These are phyloP conservation scores for Zea luxurians DNA, from an alignment of 176 grass and related monocot species.

Conservation along the genomic window DNA sequence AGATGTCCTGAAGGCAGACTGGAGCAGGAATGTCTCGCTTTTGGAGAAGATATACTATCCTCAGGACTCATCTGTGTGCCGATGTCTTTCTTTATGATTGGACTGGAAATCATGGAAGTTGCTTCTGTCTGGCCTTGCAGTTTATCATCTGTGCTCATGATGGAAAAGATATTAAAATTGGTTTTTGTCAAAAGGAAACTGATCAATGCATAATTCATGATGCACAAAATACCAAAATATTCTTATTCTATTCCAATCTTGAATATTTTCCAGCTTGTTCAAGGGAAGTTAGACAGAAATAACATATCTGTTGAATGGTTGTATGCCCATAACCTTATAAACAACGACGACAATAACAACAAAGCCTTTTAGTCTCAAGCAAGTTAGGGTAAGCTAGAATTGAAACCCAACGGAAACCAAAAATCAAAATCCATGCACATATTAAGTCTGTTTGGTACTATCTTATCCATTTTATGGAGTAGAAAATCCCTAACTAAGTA, in stretches of 20 bases:
- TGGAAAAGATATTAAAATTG: slow-evolving; percentile 31
- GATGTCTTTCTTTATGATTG: slow-evolving; percentile 74
- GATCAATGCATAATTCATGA: neutral
- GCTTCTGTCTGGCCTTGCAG: slow-evolving; percentile 46
- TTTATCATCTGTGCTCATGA: slow-evolving; percentile 60
- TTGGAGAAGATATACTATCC: slow-evolving; percentile 73
- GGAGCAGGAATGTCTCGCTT: slow-evolving; percentile 63
- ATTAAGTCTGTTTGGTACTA: too few species aligned
- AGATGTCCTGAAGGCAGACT: slow-evolving; percentile 53
- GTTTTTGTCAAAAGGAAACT: neutral
- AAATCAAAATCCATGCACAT: too few species aligned
- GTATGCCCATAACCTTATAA: neutral
- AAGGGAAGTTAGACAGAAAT: neutral
- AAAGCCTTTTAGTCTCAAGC: too few species aligned
- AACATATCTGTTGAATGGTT: neutral
- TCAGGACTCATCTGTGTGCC: slow-evolving; percentile 94
- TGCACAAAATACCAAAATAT: neutral
- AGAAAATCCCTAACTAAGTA: too few species aligned
- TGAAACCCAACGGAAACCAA: too few species aligned
- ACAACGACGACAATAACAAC: too few species aligned
- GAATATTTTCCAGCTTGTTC: neutral
- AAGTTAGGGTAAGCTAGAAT: too few species aligned
- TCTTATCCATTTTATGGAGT: too few species aligned
- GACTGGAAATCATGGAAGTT: slow-evolving; percentile 53
- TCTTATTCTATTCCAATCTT: neutral